These are phyloP conservation scores for Fusarium odoratissimum DNA, from an alignment of 2,329 filamentous ascomycete species.

Conservation along the genomic window DNA sequence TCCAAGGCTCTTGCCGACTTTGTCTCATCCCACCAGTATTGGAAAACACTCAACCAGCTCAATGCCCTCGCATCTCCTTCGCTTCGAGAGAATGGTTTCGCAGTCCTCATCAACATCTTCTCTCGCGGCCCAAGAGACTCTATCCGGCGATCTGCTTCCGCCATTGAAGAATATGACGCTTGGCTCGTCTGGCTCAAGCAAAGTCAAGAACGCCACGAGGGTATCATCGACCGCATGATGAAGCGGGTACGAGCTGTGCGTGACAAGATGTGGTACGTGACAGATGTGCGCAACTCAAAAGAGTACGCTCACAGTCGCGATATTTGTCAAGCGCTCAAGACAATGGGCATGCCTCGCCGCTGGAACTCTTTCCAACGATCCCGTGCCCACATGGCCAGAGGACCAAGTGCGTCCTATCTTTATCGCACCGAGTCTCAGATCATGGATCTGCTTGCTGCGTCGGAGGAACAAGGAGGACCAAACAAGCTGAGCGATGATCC, in stretches of 20 bases:
- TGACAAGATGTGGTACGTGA: conserved; percentile 99
- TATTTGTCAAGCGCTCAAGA: conserved; percentile 87
- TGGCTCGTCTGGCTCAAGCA: conserved; percentile 88
- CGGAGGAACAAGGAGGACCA: conserved; percentile 85
- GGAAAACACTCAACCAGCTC: conserved; percentile 82
- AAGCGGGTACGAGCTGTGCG: conserved; percentile 78
- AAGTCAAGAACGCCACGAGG: conserved; percentile 81
- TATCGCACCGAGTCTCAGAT: conserved; percentile 86
- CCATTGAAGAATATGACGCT: conserved; percentile 81
- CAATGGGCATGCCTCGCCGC: conserved; percentile 79
- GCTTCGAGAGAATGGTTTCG: conserved; percentile 74
- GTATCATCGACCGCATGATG: conserved; percentile 80
- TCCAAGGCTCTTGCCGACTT: conserved; percentile 85
- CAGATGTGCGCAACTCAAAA: conserved; percentile 89
- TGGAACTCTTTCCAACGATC: conserved; percentile 64
- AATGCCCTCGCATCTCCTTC: conserved; percentile 70
- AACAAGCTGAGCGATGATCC: conserved; percentile 98
- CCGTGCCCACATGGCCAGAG: conserved; percentile 60
- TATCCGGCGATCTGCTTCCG: conserved; percentile 75
- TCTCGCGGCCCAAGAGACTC: conserved; percentile 76
- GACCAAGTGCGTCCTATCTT: conserved; percentile 70
- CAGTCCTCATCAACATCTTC: conserved; percentile 79
- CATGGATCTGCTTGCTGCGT: conserved; percentile 86
- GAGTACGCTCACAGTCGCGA: conserved; percentile 89
- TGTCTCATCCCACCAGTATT: conserved; percentile 85